Base-by-base conservation (phyloP, 495 filamentous ascomycete genomes). In the Entonaema liquescens region DNA sequence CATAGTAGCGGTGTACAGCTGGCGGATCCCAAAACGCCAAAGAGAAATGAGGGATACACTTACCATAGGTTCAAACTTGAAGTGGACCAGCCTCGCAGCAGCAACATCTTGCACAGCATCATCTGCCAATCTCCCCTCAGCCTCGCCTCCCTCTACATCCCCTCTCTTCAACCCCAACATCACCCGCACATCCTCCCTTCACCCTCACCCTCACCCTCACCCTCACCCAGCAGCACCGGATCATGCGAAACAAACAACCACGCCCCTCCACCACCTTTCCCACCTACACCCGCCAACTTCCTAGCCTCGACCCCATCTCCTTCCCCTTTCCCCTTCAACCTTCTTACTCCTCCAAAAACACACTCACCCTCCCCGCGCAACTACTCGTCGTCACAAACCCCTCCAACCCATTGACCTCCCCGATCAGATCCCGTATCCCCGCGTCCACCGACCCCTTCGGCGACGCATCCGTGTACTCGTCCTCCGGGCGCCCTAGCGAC, bases 61-160 rank as follows among this genome's bases (percentile, higher is more conserved):
- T 85, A 95, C 94, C 93, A 98, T 92, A 33, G 95, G 92, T 76
- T 97, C 94, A 74, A 95, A 97, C 78, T 95, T 94, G 82, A 97
- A 92, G 76, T 93, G 93, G 42, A 97, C 87, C 72, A 93, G 84
- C 67, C 91, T 86, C 58, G 77, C 77, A 47, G 81, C 71, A 56
- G 54, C 50, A 8, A 50, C 71, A 36, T 72, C 54, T 26, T 1
- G 26, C 13, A 17, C 12, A 7, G 71, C 60, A 38, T 66, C 35
- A 49, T 56, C 65, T 42, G 12, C 44, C 31, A 1, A n/a, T 23
- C 69, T 62, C 31, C 74, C 72, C 25, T 15, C 36, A 17, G 76
- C 31, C 74, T 56, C 53, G 1, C 31, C 25, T 15, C 42, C 28
- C 28, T 42, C 55, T 33, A 19, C 38, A 17, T 17, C 21, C 19